These are phyloP conservation scores for Cucurbita argyrosperma DNA, from an alignment of 306 rosid species.

Conservation along the genomic window DNA sequence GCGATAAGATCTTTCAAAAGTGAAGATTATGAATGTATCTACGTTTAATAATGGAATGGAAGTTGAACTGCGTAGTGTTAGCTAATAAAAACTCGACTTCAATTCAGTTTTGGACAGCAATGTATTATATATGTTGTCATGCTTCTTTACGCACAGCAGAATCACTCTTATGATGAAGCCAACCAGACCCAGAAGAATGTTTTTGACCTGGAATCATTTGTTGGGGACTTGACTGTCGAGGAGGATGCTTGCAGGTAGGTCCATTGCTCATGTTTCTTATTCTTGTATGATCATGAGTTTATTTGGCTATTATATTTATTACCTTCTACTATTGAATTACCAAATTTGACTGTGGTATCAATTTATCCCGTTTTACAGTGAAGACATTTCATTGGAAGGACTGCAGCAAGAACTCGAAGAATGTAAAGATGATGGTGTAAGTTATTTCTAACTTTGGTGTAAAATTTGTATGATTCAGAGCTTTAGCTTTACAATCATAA, in stretches of 20 bases:
- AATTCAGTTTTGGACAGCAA: not conserved
- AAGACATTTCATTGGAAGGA: constrained; percentile 79
- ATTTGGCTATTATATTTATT: not conserved
- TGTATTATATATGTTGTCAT: not conserved
- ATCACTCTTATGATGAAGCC: constrained; percentile 21
- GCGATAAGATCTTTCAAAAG: not conserved
- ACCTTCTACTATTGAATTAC: not conserved
- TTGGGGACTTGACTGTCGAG: constrained; percentile 64
- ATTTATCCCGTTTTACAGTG: constrained; percentile 29
- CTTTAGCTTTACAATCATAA: not conserved
- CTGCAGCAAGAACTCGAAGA: constrained; percentile 86
- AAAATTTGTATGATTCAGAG: not conserved
- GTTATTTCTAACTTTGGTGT: constrained; percentile 8
- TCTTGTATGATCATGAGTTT: not conserved
- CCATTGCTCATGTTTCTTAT: constrained; percentile 1
- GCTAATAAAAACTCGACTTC: not conserved
- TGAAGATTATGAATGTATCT: not conserved
- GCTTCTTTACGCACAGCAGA: constrained; percentile 15
- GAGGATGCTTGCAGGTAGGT: constrained; percentile 61
- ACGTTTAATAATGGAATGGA: not conserved
- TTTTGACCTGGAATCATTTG: constrained; percentile 72
- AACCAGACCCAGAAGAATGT: constrained; percentile 23
- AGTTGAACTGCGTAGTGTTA: not conserved
- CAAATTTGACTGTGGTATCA: not conserved
- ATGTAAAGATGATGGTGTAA: constrained; percentile 66